Evolutionary conservation across 441 rosid genomes (phyloP), one percentile per base, ranked within the genome.

Genomic region (Pelargonium cotyledonis): DNA sequence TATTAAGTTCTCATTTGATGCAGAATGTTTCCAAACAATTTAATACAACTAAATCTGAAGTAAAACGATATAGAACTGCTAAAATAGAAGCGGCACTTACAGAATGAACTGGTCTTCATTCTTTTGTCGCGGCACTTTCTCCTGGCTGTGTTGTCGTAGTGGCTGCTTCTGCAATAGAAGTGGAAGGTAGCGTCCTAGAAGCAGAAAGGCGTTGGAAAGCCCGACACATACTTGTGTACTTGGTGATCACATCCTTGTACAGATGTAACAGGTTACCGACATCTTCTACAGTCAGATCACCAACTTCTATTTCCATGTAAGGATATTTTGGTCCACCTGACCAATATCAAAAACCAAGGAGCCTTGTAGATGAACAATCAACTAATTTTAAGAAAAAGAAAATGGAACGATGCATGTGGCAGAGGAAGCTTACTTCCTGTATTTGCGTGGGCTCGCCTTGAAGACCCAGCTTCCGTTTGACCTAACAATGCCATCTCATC

Each of bases 181-280:
- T n/a, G 7, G 70, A 19, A 29, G 58, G 66, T 44, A 6, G 71
- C 18, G 62, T 43, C 65, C 73, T 79, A 46, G 69, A 60, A 26
- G 74, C 0, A 6, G 81, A 71, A 69, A 70, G 67, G 15, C 67
- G 77, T 70, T 79, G 72, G 71, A 81, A 75, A 11, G 79, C 69
- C 47, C 47, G 63, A 74, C 79, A 73, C 16, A 85, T 76, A 57
- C 71, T 76, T 61, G 80, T 73, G 63, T 81, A 82, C 74, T 80
- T 86, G 12, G 72, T 72, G 55, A 85, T 89, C 61, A 84, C 83
- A 63, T 84, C 86, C 75, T 89, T 89, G 83, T 82, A 84, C 61
- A 85, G 23, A 64, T 67, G 68, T 26, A 80, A 73, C 77, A 84
- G 69, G 67, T 66, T 85, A 58, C 83, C 80, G 35, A 81, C 88